Conservation (phyloP, 2,329 filamentous ascomycete species). For the Aspergillus awamori region DNA sequence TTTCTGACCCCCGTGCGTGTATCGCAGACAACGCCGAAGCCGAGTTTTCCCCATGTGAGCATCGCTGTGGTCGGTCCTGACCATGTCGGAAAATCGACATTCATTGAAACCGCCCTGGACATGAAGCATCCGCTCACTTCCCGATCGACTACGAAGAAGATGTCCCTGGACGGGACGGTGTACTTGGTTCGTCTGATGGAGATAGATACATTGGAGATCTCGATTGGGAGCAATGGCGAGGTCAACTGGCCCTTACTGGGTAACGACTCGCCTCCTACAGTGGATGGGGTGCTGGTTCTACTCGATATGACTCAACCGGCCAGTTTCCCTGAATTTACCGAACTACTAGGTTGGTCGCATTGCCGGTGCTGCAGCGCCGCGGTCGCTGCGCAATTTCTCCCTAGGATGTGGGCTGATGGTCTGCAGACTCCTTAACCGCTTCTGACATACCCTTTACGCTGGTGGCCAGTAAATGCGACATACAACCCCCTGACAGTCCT, state of each 20-base stretch:
- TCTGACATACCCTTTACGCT: slow-evolving; percentile 75
- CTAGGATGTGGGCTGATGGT: slow-evolving; percentile 8
- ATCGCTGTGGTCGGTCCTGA: slow-evolving; percentile 60
- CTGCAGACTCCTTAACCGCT: slow-evolving; percentile 70
- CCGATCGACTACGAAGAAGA: slow-evolving; percentile 53
- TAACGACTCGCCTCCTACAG: slow-evolving; percentile 69
- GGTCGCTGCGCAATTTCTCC: background rate
- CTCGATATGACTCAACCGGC: slow-evolving; percentile 84
- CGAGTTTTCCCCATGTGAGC: slow-evolving; percentile 56
- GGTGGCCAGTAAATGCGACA: slow-evolving; percentile 88
- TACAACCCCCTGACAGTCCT: slow-evolving; percentile 68
- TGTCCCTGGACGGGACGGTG: slow-evolving; percentile 58
- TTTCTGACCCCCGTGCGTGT: slow-evolving; percentile 14
- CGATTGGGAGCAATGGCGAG: slow-evolving; percentile 51
- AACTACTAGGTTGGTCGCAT: slow-evolving; percentile 71
- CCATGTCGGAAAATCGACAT: slow-evolving; percentile 61
- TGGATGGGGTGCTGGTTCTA: slow-evolving; percentile 82
- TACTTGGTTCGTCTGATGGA: slow-evolving; percentile 63
- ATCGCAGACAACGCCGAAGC: slow-evolving; percentile 29
- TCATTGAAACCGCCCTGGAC: slow-evolving; percentile 60
- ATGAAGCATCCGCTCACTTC: slow-evolving; percentile 50
- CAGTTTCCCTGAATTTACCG: slow-evolving; percentile 73
- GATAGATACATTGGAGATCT: slow-evolving; percentile 56
- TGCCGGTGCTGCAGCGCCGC: background rate
- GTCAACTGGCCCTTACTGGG: slow-evolving; percentile 56